Conservation (phyloP, 139 green algal genomes). For the Closterium sp. region DNA sequence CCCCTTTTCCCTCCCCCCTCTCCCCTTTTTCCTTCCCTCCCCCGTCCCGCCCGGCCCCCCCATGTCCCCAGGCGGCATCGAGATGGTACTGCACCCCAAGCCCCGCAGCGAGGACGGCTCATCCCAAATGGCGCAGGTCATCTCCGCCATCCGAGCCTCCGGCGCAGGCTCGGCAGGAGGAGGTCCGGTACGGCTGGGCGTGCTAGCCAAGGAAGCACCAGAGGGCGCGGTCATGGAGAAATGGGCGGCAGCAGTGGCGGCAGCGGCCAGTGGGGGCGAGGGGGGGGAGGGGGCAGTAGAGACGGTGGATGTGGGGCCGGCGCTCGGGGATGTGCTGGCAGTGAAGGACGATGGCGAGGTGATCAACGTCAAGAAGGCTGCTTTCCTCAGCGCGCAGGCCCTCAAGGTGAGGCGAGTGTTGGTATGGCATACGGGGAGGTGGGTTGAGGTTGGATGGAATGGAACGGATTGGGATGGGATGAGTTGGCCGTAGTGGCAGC, state of each 20-base stretch:
- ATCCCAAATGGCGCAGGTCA: conserved; percentile 46
- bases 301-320: conserved; percentile 56
- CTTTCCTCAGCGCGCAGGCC: conserved; percentile 57
- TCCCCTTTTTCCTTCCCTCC: too few relatives aligned
- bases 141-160: conserved; percentile 4
- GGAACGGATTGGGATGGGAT: too few relatives aligned
- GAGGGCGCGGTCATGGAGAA: conserved; percentile 45
- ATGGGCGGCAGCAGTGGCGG: conserved; percentile 30
- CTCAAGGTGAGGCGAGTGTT: conserved; percentile 24
- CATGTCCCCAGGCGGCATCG: neutral
- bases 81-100: conserved; percentile 62
- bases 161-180: neutral
- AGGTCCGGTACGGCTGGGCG: conserved; percentile 5
- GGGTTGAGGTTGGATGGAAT: neutral
- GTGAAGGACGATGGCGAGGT: conserved; percentile 82
- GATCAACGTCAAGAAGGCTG: conserved; percentile 82
- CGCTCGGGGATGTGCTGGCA: conserved; percentile 69
- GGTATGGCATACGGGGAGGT: neutral
- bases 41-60: too few relatives aligned
- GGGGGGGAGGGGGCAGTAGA: conserved; percentile 16
- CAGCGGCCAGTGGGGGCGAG: conserved; percentile 48
- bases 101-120: conserved; percentile 77
- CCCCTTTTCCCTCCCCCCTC: too few relatives aligned
- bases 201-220: conserved; percentile 37
- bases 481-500: too few relatives aligned